Evolutionary conservation across 352 stramenopile genomes (phyloP).

Genomic region (Peronospora tabacina): DNA sequence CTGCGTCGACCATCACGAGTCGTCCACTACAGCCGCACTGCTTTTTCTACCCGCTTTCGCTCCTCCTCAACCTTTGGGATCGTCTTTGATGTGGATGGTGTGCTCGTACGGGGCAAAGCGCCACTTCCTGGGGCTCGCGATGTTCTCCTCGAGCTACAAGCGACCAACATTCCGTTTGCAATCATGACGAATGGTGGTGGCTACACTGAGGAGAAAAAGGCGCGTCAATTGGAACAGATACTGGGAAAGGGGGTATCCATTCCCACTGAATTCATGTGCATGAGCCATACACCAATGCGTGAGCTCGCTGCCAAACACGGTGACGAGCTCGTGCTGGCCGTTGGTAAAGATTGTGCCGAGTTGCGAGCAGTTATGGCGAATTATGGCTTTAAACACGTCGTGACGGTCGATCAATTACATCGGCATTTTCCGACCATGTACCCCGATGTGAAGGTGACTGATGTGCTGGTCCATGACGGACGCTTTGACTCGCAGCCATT

Average conservation of each 20-base stretch:
- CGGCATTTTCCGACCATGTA: conserved; percentile 76
- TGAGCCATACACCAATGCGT: conserved; percentile 83
- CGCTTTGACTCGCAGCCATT: conserved; percentile 51
- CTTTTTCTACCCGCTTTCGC: too few relatives aligned
- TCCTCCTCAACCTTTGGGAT: conserved; percentile 56
- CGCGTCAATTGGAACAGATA: conserved; percentile 59
- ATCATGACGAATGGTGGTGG: conserved; percentile 85
- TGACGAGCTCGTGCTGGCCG: conserved; percentile 67
- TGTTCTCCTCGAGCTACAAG: conserved; percentile 59
- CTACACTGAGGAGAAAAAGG: conserved; percentile 74
- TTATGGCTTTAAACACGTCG: conserved; percentile 80
- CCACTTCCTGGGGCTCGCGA: conserved; percentile 59
- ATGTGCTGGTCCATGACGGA: conserved; percentile 30
- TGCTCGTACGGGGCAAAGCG: conserved; percentile 66
- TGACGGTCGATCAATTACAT: conserved; percentile 71
- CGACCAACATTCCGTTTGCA: conserved; percentile 55
- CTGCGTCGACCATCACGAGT: conserved; percentile 13
- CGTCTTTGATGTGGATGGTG: conserved; percentile 79
- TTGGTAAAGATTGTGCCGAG: conserved; percentile 72
- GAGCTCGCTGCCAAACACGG: conserved; percentile 50
- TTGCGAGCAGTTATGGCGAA: conserved; percentile 53
- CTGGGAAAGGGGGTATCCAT: conserved; percentile 48
- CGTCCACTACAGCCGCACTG: too few relatives aligned
- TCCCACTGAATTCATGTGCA: conserved; percentile 41
- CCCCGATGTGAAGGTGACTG: conserved; percentile 58